A percentile compares a stretch with the other conserved stretches of the same genome.
These are phyloP conservation scores for Fusarium papillatum DNA, from an alignment of 2,329 filamentous ascomycete genomes.

Conservation along the genomic window DNA sequence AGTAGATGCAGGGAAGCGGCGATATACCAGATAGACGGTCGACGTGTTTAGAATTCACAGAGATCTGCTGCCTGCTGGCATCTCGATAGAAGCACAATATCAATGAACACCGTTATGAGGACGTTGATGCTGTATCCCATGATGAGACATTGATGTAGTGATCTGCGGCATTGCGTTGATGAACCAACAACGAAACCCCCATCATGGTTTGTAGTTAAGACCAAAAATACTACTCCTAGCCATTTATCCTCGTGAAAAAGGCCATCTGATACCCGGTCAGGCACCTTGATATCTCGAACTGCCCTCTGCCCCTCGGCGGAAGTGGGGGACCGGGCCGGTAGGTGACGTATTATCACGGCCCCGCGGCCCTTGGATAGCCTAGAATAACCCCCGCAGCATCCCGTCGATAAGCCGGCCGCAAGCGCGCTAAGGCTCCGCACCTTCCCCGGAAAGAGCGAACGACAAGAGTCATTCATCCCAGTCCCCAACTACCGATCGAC, in stretches of 20 bases:
- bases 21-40: constrained; percentile 6
- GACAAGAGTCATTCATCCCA: constrained; percentile 33
- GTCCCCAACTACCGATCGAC: not conserved
- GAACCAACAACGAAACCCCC: not conserved
- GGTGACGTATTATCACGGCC: constrained; percentile 26
- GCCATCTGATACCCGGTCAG: not conserved
- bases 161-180: not conserved
- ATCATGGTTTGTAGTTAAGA: too few species aligned
- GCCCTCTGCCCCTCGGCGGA: not conserved
- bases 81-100: constrained; percentile 20
- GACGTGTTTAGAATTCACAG: constrained; percentile 23
- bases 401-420: constrained; percentile 34
- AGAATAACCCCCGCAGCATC: constrained; percentile 7
- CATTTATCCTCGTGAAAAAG: not conserved
- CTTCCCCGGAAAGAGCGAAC: constrained; percentile 17
- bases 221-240: not conserved
- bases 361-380: constrained; percentile 25
- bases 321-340: constrained; percentile 32
- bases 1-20: constrained; percentile 62
- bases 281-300: not conserved
- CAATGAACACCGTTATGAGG: not conserved
- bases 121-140: not conserved
- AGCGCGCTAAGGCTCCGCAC: constrained; percentile 24
- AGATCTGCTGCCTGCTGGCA: constrained; percentile 20
- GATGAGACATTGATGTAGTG: not conserved